phyloP scores from a whole-genome alignment of 169 alveolate species.

The Besnoitia besnoiti region DNA sequence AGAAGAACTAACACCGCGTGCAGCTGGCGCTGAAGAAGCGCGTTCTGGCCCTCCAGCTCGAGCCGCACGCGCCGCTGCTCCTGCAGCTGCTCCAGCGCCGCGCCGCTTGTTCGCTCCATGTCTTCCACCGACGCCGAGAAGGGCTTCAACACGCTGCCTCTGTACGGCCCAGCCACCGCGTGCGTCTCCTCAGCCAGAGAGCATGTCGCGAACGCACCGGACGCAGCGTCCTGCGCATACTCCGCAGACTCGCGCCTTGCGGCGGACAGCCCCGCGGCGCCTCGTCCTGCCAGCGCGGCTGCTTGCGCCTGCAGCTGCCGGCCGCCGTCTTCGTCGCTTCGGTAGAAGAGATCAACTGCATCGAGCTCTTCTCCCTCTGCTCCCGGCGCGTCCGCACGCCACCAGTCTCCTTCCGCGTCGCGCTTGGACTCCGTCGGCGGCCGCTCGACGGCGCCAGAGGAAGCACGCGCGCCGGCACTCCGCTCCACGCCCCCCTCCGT shows the following conservation, averaged over 20 bases:
- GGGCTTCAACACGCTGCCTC: not conserved
- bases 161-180: not conserved
- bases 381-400: no score
- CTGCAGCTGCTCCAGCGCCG: conserved; percentile 22
- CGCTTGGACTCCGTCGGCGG: no score
- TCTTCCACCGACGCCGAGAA: not conserved
- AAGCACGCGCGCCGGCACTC: no score
- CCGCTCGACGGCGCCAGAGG: no score
- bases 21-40: conserved; percentile 6
- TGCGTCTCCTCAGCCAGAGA: not conserved
- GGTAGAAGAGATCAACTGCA: conserved; percentile 4
- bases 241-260: no score
- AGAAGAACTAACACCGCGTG: not conserved
- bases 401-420: no score
- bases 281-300: not conserved
- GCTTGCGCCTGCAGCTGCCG: conserved; percentile 5
- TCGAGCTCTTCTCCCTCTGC: not conserved
- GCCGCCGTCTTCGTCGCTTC: conserved; percentile 6
- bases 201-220: no score
- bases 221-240: no score
- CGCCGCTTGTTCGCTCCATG: not conserved
- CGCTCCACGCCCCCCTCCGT: no score
- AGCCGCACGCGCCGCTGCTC: conserved; percentile 11
- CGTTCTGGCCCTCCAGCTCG: conserved; percentile 32
- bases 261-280: no score